These are phyloP conservation scores for Periconia digitata DNA, from an alignment of 2,329 filamentous ascomycete species.

Conservation along the genomic window DNA sequence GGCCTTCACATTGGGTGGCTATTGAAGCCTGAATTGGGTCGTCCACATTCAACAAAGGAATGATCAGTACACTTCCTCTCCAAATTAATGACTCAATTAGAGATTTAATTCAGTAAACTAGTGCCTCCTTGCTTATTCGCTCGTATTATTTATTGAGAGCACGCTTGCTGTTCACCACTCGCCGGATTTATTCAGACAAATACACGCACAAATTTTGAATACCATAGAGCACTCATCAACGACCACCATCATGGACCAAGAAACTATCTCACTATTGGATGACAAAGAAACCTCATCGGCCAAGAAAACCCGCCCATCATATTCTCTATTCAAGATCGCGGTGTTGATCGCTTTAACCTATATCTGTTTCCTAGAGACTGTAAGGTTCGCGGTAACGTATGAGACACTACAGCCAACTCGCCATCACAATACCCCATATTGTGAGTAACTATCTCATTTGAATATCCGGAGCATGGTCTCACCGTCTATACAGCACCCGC, in stretches of 20 bases:
- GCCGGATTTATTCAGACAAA: background rate
- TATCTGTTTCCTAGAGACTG: slow-evolving; percentile 4
- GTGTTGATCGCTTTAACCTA: slow-evolving; percentile 2
- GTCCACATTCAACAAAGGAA: background rate
- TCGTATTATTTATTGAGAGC: background rate
- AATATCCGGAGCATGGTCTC: background rate
- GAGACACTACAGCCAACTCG: background rate
- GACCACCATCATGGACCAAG: background rate
- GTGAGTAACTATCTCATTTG: background rate
- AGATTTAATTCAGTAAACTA: too few relatives aligned
- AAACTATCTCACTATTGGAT: background rate
- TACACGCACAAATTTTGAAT: background rate
- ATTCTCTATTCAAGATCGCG: slow-evolving; percentile 2
- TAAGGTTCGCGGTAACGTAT: background rate
- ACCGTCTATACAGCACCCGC: slow-evolving; percentile 1
- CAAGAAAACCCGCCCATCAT: background rate
- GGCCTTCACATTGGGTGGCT: background rate
- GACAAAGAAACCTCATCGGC: background rate
- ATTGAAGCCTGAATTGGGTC: background rate
- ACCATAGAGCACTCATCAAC: background rate
- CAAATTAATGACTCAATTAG: too few relatives aligned
- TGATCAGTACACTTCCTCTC: too few relatives aligned
- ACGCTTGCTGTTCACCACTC: background rate
- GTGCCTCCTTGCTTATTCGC: too few relatives aligned
- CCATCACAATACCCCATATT: background rate